Evolutionary conservation across 2,329 filamentous ascomycete species (phyloP).

Genomic region (Ascocoryne sarcoides): DNA sequence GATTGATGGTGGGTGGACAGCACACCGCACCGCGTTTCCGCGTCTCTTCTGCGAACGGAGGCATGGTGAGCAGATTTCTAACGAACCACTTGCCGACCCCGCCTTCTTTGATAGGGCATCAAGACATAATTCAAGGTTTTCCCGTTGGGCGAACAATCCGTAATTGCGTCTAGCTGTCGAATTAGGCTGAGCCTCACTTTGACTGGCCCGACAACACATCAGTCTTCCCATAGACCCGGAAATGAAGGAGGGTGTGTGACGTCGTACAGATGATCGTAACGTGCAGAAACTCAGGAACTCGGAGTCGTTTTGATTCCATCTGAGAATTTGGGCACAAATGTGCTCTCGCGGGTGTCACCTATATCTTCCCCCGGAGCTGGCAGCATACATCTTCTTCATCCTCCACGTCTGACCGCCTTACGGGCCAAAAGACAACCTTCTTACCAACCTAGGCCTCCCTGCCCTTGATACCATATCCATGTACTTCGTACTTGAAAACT

Average conservation of each 20-base stretch:
- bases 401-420: slow-evolving; percentile 18
- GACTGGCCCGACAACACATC: slow-evolving; percentile 41
- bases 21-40: slow-evolving; percentile 16
- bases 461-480: slow-evolving; percentile 18
- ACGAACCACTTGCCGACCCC: slow-evolving; percentile 14
- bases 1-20: slow-evolving; percentile 18
- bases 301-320: not conserved
- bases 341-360: slow-evolving; percentile 17
- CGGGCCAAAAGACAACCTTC: slow-evolving; percentile 13
- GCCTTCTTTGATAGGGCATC: slow-evolving; percentile 26
- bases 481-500: slow-evolving; percentile 7
- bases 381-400: slow-evolving; percentile 5
- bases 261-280: slow-evolving; percentile 19
- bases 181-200: slow-evolving; percentile 24
- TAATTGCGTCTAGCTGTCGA: slow-evolving; percentile 22
- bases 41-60: slow-evolving; percentile 17
- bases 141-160: slow-evolving; percentile 24
- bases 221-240: slow-evolving; percentile 25
- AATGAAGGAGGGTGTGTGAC: slow-evolving; percentile 17
- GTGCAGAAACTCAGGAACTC: slow-evolving; percentile 8
- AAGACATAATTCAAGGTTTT: slow-evolving; percentile 19
- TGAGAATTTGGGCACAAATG: slow-evolving; percentile 8
- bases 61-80: slow-evolving; percentile 3
- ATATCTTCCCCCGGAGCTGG: slow-evolving; percentile 12
- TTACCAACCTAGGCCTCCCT: slow-evolving; percentile 9